phyloP scores from a whole-genome alignment of 768 basidiomycete genomes.

The Suillus variegatus region DNA sequence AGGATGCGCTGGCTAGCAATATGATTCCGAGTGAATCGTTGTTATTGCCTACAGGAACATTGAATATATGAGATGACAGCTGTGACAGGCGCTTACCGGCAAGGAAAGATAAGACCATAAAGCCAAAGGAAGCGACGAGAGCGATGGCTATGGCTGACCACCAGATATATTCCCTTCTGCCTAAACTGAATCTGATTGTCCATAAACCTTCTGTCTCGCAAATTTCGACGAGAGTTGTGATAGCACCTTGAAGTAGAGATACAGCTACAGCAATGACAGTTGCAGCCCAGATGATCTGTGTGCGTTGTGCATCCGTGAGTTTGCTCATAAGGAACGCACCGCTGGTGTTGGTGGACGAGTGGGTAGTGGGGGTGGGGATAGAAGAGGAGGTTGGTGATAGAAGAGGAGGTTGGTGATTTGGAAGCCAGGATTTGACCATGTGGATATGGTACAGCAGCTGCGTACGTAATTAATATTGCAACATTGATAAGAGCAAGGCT shows the following conservation, averaged over 20 bases:
- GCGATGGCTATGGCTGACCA: conserved; percentile 4
- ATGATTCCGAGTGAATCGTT: not conserved
- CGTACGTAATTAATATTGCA: not conserved
- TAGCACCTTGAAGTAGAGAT: conserved; percentile 3
- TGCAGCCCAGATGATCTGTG: not conserved
- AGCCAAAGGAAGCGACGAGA: not conserved
- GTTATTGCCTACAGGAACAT: not conserved
- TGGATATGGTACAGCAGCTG: not conserved
- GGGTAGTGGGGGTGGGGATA: not conserved
- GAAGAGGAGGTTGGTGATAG: not conserved
- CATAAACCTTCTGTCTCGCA: conserved; percentile 2
- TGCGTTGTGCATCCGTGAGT: not conserved
- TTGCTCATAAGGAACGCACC: not conserved
- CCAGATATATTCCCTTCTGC: not conserved
- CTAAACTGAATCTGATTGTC: conserved; percentile 4
- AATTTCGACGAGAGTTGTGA: not conserved
- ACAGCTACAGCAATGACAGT: conserved; percentile 1
- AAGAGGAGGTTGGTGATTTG: not conserved
- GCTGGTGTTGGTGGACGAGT: not conserved
- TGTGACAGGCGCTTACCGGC: not conserved
- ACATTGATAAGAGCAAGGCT: not conserved
- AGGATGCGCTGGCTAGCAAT: not conserved
- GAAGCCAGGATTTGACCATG: not conserved
- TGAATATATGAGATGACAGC: not conserved
- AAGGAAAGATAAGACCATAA: not conserved